phyloP scores from a whole-genome alignment of 228 moss, liverwort and hornwort genomes.

The Sphagnum magellanicum region DNA sequence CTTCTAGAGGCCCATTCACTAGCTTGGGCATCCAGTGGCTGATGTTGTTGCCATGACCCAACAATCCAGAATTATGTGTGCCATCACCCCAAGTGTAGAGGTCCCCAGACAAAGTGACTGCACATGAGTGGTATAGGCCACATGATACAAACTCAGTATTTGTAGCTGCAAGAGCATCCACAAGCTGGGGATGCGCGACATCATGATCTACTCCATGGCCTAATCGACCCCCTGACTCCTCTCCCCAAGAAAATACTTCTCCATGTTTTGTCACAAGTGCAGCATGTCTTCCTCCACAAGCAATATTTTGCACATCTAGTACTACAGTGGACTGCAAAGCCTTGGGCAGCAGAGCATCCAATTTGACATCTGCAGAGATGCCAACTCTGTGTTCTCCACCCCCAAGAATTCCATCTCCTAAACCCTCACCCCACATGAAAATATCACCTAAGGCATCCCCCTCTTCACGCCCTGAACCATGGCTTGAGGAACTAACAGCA shows the following conservation, averaged over 20 bases:
- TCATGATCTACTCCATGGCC: constrained; percentile 95
- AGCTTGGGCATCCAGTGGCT: constrained; percentile 99
- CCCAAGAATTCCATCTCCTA: constrained; percentile 88
- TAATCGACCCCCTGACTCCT: constrained; percentile 92
- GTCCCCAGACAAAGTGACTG: constrained; percentile 86
- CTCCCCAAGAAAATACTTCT: constrained; percentile 94
- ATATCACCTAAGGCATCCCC: constrained; percentile 90
- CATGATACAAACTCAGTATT: constrained; percentile 93
- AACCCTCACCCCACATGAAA: constrained; percentile 96
- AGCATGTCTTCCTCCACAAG: constrained; percentile 88
- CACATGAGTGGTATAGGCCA: constrained; percentile 90
- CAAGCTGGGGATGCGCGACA: constrained; percentile 86
- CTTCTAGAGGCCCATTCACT: constrained; percentile 82
- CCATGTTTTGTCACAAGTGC: constrained; percentile 92
- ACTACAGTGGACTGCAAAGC: constrained; percentile 90
- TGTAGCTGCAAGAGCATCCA: constrained; percentile 74
- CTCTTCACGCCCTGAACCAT: constrained; percentile 88
- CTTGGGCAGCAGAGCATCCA: constrained; percentile 76
- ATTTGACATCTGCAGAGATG: constrained; percentile 30
- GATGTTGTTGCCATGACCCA: constrained; percentile 93
- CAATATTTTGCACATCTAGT: constrained; percentile 89
- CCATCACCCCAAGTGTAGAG: constrained; percentile 99
- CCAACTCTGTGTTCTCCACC: constrained; percentile 65
- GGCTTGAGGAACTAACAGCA: constrained; percentile 97
- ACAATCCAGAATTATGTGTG: constrained; percentile 89